Conservation (phyloP, 768 basidiomycete species). For the Saitozyma podzolica region DNA sequence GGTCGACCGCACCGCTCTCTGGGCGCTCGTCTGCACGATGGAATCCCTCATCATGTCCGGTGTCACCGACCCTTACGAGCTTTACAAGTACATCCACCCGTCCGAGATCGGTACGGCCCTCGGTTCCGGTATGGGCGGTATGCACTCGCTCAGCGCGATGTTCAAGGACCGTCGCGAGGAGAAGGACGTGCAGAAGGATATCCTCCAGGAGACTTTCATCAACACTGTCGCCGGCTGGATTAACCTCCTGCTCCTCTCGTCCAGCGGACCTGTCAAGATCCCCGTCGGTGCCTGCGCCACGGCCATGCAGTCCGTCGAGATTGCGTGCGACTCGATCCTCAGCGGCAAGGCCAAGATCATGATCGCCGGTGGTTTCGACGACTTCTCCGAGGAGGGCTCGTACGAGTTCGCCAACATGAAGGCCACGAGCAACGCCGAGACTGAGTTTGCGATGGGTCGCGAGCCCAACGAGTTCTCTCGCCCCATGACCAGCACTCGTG, state of each 20-base stretch:
- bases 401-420: conserved; percentile 99
- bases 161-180: conserved; percentile 99
- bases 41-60: conserved; percentile 97
- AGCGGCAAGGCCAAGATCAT: conserved; percentile 98
- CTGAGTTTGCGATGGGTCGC: conserved; percentile 97
- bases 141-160: conserved; percentile 87
- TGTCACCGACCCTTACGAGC: conserved; percentile 95
- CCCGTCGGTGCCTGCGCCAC: conserved; percentile 99
- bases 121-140: conserved; percentile 98
- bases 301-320: conserved; percentile 94
- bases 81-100: conserved; percentile 95
- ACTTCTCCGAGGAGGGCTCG: conserved; percentile 96
- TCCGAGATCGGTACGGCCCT: conserved; percentile 91
- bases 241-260: conserved; percentile 89
- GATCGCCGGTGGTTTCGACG: conserved; percentile 98
- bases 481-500: conserved; percentile 90
- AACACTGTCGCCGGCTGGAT: conserved; percentile 99
- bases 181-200: conserved; percentile 96
- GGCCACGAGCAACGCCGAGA: conserved; percentile 94
- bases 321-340: conserved; percentile 91
- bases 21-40: conserved; percentile 91
- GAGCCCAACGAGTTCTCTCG: conserved; percentile 99
- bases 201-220: conserved; percentile 99
- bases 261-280: conserved; percentile 97
- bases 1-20: conserved; percentile 86